These are phyloP conservation scores for Triticum urartu DNA, from an alignment of 176 grass and related monocot genomes.

Conservation along the genomic window DNA sequence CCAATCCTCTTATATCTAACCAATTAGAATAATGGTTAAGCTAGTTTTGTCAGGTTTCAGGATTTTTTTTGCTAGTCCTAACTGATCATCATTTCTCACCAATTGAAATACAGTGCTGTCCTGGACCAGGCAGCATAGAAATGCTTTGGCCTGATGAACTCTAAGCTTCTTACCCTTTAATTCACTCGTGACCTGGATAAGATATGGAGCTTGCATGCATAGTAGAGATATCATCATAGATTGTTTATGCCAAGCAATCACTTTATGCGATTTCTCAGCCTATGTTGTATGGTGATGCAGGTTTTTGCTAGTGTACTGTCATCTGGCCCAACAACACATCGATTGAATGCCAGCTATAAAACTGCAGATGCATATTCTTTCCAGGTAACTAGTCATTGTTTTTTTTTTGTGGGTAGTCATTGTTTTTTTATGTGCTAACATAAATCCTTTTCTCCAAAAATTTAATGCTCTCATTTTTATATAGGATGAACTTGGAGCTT, in stretches of 20 bases:
- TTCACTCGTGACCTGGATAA: constrained; percentile 2
- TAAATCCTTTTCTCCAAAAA: not conserved
- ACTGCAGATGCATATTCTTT: constrained; percentile 70
- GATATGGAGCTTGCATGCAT: not conserved
- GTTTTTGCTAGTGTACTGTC: constrained; percentile 83
- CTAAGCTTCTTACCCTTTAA: not conserved
- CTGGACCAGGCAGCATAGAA: not conserved
- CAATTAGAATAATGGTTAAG: not conserved
- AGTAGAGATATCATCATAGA: not conserved
- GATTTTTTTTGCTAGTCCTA: not conserved
- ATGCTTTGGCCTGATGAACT: not conserved
- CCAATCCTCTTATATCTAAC: not conserved
- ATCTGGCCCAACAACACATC: constrained; percentile 64
- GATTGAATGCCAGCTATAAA: constrained; percentile 88
- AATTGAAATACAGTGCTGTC: not conserved
- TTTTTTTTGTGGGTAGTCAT: not conserved
- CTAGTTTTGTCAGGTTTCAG: not conserved
- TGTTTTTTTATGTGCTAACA: not conserved
- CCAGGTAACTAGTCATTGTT: constrained; percentile 52
- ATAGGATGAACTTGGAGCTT: constrained; percentile 89
- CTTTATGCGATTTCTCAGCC: not conserved
- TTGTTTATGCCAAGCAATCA: not conserved
- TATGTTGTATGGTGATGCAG: constrained; percentile 35
- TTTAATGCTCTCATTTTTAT: constrained; percentile 17
- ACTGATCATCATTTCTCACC: constrained; percentile 9